phyloP scores from a whole-genome alignment of 768 basidiomycete genomes.

The Exsudoporus frostii region DNA sequence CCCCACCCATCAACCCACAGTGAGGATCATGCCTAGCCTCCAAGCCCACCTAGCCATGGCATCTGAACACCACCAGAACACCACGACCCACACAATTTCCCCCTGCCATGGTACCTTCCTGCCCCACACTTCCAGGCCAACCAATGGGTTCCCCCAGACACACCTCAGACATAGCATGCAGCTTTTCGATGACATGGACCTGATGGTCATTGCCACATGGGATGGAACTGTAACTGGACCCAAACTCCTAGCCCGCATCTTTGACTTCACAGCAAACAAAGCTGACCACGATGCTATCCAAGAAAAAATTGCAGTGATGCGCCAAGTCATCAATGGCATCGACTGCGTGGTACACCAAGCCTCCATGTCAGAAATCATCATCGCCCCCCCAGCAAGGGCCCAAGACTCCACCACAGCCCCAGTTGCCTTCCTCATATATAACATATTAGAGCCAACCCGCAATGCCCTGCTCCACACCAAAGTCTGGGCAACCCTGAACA shows the following conservation, averaged over 20 bases:
- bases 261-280: background rate
- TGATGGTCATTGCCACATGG: background rate
- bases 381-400: background rate
- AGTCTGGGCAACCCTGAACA: background rate
- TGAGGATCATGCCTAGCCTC: no score
- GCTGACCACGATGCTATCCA: background rate
- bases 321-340: background rate
- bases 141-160: background rate
- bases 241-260: background rate
- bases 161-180: background rate
- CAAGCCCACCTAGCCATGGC: no score
- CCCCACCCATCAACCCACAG: no score
- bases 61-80: no score
- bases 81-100: no score
- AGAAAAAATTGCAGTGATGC: background rate
- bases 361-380: background rate
- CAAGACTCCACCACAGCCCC: background rate
- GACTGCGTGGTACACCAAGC: background rate
- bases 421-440: background rate
- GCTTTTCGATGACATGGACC: background rate
- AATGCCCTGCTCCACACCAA: background rate
- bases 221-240: background rate
- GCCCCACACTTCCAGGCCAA: no score
- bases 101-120: no score
- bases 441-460: background rate